Evolutionary conservation across 768 basidiomycete genomes (phyloP).

Genomic region (Lentinula edodes): DNA sequence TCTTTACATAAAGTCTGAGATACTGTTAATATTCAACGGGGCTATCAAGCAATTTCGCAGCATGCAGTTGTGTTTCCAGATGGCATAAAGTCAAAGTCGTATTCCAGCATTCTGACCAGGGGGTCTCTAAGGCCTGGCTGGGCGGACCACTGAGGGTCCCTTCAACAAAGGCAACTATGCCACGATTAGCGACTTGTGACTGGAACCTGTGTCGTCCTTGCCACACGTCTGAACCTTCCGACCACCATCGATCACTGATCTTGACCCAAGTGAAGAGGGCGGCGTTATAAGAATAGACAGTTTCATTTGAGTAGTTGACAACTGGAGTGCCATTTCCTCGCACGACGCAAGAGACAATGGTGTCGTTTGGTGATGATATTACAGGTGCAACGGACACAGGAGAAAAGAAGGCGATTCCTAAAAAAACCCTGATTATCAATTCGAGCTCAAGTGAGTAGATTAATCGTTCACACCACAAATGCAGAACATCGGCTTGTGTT

Average conservation of each 20-base stretch:
- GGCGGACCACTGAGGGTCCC: slow-evolving; percentile 32
- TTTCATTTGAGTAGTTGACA: slow-evolving; percentile 70
- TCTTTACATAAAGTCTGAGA: slow-evolving; percentile 72
- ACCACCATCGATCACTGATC: slow-evolving; percentile 80
- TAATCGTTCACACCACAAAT: slow-evolving; percentile 64
- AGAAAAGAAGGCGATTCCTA: slow-evolving; percentile 67
- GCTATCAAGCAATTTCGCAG: slow-evolving; percentile 72
- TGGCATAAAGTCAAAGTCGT: slow-evolving; percentile 83
- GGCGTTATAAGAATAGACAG: slow-evolving; percentile 77
- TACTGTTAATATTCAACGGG: slow-evolving; percentile 77
- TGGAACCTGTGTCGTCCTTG: slow-evolving; percentile 57
- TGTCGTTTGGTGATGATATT: slow-evolving; percentile 49
- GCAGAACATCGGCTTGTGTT: slow-evolving; percentile 63
- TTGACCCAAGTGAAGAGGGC: slow-evolving; percentile 65
- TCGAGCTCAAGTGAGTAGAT: background rate
- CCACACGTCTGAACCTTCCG: slow-evolving; percentile 79
- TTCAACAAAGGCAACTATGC: slow-evolving; percentile 52
- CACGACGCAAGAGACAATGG: slow-evolving; percentile 58
- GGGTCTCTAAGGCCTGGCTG: slow-evolving; percentile 33
- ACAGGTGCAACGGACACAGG: slow-evolving; percentile 60
- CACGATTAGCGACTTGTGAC: slow-evolving; percentile 35
- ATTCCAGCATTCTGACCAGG: slow-evolving; percentile 74
- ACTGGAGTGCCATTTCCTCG: slow-evolving; percentile 79
- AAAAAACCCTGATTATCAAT: background rate
- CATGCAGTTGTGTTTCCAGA: slow-evolving; percentile 76